phyloP scores from a whole-genome alignment of 2,329 filamentous ascomycete genomes.

The Epichloe hybrida region DNA sequence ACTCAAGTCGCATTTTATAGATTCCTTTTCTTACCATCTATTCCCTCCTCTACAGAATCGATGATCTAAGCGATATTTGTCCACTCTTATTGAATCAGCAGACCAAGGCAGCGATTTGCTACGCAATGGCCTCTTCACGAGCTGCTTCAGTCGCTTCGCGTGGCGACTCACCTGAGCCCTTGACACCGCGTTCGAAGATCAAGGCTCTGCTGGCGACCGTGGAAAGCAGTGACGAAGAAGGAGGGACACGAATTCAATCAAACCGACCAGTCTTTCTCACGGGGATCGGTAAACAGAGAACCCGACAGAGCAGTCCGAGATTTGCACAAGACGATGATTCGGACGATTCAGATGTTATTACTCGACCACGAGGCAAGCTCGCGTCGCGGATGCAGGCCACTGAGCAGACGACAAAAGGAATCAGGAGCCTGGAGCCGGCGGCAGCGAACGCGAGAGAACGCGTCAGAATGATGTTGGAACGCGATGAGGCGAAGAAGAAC shows the following conservation, averaged over 20 bases:
- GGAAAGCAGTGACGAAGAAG: slow-evolving; percentile 37
- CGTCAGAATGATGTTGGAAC: slow-evolving; percentile 29
- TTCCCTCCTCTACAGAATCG: background rate
- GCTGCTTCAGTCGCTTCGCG: slow-evolving; percentile 31
- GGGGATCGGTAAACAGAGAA: background rate
- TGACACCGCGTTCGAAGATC: slow-evolving; percentile 42
- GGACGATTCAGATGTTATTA: slow-evolving; percentile 23
- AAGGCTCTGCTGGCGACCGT: slow-evolving; percentile 37
- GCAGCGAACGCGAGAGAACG: slow-evolving; percentile 26
- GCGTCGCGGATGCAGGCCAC: slow-evolving; percentile 47
- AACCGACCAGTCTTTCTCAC: slow-evolving; percentile 4
- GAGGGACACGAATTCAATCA: slow-evolving; percentile 8
- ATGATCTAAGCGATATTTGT: background rate
- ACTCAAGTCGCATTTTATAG: background rate
- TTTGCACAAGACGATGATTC: slow-evolving; percentile 28
- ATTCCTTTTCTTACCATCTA: background rate
- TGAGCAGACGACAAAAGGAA: slow-evolving; percentile 5
- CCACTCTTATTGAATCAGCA: background rate
- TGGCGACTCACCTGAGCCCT: slow-evolving; percentile 28
- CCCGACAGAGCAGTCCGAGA: background rate
- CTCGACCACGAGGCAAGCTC: slow-evolving; percentile 47
- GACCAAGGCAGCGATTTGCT: background rate
- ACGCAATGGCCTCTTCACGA: slow-evolving; percentile 34
- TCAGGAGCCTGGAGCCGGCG: slow-evolving; percentile 1
- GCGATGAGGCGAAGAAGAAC: slow-evolving; percentile 13